These are phyloP conservation scores for Tardiomyces digboiensis DNA, from an alignment of 1,139 yeast genomes.

Conservation along the genomic window DNA sequence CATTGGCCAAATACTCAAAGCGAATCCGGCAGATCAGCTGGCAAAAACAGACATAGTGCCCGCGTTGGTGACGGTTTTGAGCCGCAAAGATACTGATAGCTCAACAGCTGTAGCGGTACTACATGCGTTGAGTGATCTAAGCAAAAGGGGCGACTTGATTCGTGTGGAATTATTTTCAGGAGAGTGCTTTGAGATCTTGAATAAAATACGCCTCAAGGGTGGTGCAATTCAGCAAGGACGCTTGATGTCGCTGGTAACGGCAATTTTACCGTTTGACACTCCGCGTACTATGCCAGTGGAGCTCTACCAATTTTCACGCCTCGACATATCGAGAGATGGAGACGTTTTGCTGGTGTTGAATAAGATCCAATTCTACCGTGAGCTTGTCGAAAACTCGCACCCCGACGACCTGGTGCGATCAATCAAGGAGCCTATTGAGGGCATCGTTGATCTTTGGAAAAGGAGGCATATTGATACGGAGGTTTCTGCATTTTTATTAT, in stretches of 20 bases:
- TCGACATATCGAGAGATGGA: slow-evolving; percentile 4
- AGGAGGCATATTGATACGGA: slow-evolving; percentile 4
- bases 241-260: slow-evolving; percentile 14
- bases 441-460: slow-evolving; percentile 11
- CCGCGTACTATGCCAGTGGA: slow-evolving; percentile 8
- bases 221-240: slow-evolving; percentile 12
- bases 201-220: slow-evolving; percentile 6
- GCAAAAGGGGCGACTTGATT: slow-evolving; percentile 13
- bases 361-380: slow-evolving; percentile 16
- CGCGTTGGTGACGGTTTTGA: slow-evolving; percentile 10
- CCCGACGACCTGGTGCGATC: slow-evolving; percentile 7
- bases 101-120: slow-evolving; percentile 6
- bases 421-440: slow-evolving; percentile 9
- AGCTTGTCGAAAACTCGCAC: slow-evolving; percentile 10
- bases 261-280: slow-evolving; percentile 10
- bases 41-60: slow-evolving; percentile 14
- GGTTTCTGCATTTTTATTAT: neutral
- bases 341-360: slow-evolving; percentile 12
- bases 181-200: slow-evolving; percentile 8
- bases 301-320: slow-evolving; percentile 7
- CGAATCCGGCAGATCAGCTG: slow-evolving; percentile 14
- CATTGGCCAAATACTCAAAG: slow-evolving; percentile 11
- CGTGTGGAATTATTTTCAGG: slow-evolving; percentile 17
- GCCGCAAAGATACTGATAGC: slow-evolving; percentile 2
- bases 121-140: slow-evolving; percentile 9